Evolutionary conservation across 148 eudicot species (phyloP), one percentile per base, ranked within the genome.

Genomic region (Camellia sinensis): DNA sequence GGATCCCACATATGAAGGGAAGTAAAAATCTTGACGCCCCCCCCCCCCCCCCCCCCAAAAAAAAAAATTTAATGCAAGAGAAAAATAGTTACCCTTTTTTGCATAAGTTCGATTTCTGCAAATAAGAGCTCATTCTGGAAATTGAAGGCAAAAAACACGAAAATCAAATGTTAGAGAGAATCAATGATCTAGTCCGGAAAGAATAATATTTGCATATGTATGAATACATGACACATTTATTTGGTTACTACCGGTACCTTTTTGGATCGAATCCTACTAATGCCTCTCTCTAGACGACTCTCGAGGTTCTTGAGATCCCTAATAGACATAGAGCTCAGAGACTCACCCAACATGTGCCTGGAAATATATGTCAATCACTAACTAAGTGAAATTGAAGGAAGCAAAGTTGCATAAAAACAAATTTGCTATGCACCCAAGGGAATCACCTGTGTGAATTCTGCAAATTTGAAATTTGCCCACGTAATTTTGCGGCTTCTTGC

Each of bases 91-190:
- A 95, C 97, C 99, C 93, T 90, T 75, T 93, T 92, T 75, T 93
- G 99, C 97, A 95, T 89, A 83, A 86, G 91, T 84, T 93, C 97
- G 19, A 95, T 90, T 89, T 95, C 99, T 73, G 92, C 94, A 89
- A 92, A 92, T 68, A 95, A 84, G 71, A 95, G 86, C 88, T 95
- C 99, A 89, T 95, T 94, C 98, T 94, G 85, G 79, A 45, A 63
- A 18, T 68, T 61, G 45, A 21, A 17, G 3, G 40, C 11, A 37
- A 57, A 84, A 1, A 43, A 60, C 52, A 46, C 2, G 5, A 62
- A 77, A 67, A n/a, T 8, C 3, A 54, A 5, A 11, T 13, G n/a
- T 15, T 21, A 17, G 17, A 22, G 18, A 10, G n/a, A 70, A 54
- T 48, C 37, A 68, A 48, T 6, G 3, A 41, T 56, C 17, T 8